phyloP scores from a whole-genome alignment of 1,139 yeast genomes.

The Geotrichum candidum region DNA sequence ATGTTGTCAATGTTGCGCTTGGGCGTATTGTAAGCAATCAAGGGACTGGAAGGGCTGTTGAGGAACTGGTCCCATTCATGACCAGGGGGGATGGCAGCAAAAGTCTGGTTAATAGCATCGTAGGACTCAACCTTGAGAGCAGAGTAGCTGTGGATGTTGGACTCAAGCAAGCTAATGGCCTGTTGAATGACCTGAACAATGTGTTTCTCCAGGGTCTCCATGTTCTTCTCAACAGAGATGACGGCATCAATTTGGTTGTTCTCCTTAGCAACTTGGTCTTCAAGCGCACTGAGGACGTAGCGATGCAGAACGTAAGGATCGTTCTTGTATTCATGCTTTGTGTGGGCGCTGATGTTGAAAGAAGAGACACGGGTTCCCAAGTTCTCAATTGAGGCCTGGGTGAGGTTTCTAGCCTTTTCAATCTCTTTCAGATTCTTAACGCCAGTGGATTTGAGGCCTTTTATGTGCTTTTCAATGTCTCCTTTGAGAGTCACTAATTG shows the following conservation, averaged over 20 bases:
- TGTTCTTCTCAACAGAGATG: slow-evolving; percentile 38
- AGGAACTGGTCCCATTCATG: slow-evolving; percentile 45
- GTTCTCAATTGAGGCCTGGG: slow-evolving; percentile 36
- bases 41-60: slow-evolving; percentile 31
- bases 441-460: slow-evolving; percentile 35
- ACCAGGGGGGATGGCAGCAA: slow-evolving; percentile 35
- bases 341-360: slow-evolving; percentile 19
- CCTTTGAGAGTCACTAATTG: slow-evolving; percentile 33
- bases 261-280: slow-evolving; percentile 42
- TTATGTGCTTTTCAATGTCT: slow-evolving; percentile 40
- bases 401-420: slow-evolving; percentile 34
- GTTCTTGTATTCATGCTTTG: slow-evolving; percentile 36
- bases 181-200: slow-evolving; percentile 41
- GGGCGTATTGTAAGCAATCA: slow-evolving; percentile 33
- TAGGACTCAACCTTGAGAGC: slow-evolving; percentile 30
- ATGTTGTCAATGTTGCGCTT: slow-evolving; percentile 38
- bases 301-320: slow-evolving; percentile 46
- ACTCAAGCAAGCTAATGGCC: slow-evolving; percentile 33
- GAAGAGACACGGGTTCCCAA: slow-evolving; percentile 34
- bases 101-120: slow-evolving; percentile 30
- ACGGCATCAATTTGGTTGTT: slow-evolving; percentile 42
- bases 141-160: slow-evolving; percentile 31
- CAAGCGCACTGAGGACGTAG: slow-evolving; percentile 34
- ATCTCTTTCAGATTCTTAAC: slow-evolving; percentile 36
- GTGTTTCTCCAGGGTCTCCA: slow-evolving; percentile 41